These are phyloP conservation scores for Arthrocladium fulminans DNA, from an alignment of 2,329 filamentous ascomycete genomes.

Conservation along the genomic window DNA sequence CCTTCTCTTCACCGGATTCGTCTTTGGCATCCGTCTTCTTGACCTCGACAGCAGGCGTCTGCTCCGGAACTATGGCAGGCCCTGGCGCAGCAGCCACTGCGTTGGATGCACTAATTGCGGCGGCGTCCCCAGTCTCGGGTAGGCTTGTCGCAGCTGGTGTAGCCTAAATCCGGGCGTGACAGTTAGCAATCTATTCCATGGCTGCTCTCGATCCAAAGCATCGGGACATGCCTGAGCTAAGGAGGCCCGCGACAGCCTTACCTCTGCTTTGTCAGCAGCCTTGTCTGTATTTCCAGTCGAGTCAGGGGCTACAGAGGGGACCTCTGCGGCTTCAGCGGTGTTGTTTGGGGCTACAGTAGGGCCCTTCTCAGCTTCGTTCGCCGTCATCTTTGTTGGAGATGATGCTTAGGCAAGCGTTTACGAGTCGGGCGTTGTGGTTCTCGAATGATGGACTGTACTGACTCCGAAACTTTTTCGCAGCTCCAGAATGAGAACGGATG, in stretches of 20 bases:
- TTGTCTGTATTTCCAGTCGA: neutral
- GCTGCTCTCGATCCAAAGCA: too few species aligned
- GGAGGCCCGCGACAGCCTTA: neutral
- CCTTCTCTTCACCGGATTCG: neutral
- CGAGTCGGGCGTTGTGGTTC: neutral
- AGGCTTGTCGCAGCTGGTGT: neutral
- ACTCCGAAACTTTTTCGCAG: neutral
- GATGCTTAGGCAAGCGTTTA: neutral
- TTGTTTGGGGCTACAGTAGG: conserved; percentile 16
- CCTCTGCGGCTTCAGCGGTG: conserved; percentile 12
- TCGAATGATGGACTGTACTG: neutral
- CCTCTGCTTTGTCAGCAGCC: neutral
- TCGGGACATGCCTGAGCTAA: too few species aligned
- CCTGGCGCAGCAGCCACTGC: neutral
- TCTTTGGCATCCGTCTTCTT: conserved; percentile 12
- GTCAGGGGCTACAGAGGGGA: conserved; percentile 13
- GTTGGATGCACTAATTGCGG: neutral
- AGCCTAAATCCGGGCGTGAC: too few species aligned
- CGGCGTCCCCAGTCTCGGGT: neutral
- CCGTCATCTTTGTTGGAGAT: neutral
- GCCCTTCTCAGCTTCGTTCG: neutral
- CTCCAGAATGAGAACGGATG: neutral
- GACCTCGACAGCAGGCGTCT: conserved; percentile 7
- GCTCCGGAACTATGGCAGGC: neutral
- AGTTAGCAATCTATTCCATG: conserved; percentile 7